Evolutionary conservation across 495 filamentous ascomycete species (phyloP).

Genomic region (Hyaloscypha bicolor): DNA sequence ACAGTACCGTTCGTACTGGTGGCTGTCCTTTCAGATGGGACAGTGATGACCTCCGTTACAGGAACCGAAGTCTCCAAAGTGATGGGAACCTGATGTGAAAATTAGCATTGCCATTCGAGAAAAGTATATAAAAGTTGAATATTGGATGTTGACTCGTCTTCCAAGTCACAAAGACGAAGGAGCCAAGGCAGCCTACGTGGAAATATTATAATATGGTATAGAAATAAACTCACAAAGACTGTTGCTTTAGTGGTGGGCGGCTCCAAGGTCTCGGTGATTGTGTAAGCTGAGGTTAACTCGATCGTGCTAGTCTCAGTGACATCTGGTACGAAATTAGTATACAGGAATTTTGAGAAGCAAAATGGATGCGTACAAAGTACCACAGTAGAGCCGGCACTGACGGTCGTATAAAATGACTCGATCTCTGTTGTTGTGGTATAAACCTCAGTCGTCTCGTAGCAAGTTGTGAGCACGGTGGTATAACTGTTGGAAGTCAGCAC

Average conservation of each 20-base stretch:
- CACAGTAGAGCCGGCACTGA: constrained; percentile 25
- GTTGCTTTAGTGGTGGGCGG: constrained; percentile 28
- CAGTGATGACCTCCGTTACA: constrained; percentile 21
- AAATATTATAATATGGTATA: too few species aligned
- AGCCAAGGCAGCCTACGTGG: too few species aligned
- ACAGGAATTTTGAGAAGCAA: background rate
- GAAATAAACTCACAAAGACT: constrained; percentile 4
- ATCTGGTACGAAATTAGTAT: background rate
- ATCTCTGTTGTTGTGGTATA: constrained; percentile 20
- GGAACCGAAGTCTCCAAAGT: constrained; percentile 20
- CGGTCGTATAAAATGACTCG: constrained; percentile 26
- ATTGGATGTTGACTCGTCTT: too few species aligned
- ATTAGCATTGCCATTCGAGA: too few species aligned
- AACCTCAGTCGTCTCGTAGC: constrained; percentile 24
- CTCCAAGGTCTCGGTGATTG: constrained; percentile 25
- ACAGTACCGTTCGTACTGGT: constrained; percentile 12
- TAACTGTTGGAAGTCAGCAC: background rate
- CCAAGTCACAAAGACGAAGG: too few species aligned
- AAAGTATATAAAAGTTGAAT: too few species aligned
- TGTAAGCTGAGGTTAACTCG: constrained; percentile 18
- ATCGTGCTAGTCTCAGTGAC: constrained; percentile 23
- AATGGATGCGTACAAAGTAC: constrained; percentile 17
- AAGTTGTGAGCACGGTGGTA: constrained; percentile 18
- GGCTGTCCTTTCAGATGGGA: constrained; percentile 24
- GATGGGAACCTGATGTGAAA: constrained; percentile 8